A percentile compares a stretch with the other conserved stretches of the same genome.
Evolutionary conservation across 192 early-diverging fungal genomes (phyloP).

Genomic region (Gigaspora rosea): DNA sequence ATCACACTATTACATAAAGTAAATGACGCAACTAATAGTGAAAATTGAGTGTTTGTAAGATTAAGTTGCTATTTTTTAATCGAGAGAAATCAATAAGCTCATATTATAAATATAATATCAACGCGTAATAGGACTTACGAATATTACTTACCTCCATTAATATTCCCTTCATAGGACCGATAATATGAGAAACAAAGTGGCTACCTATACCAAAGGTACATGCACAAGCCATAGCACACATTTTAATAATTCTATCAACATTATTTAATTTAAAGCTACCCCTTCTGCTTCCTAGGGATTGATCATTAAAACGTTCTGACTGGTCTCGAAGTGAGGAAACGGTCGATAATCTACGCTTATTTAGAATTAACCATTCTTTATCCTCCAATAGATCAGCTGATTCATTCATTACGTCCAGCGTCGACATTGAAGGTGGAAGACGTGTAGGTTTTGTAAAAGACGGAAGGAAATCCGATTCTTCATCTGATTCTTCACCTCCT

Average conservation of each 20-base stretch:
- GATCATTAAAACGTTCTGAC: not conserved
- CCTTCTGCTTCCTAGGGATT: constrained; percentile 24
- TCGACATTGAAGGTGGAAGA: not conserved
- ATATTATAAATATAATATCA: constrained; percentile 52
- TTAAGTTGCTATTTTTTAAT: constrained; percentile 51
- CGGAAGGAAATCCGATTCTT: not conserved
- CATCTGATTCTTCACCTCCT: constrained; percentile 8
- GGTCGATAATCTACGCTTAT: not conserved
- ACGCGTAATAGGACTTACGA: constrained; percentile 22
- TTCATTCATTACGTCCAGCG: not conserved
- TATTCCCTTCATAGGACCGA: constrained; percentile 73
- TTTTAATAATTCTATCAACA: constrained; percentile 20
- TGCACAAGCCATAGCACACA: constrained; percentile 36
- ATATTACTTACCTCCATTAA: constrained; percentile 70
- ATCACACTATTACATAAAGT: constrained; percentile 46
- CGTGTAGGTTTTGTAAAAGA: not conserved
- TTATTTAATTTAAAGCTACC: constrained; percentile 2
- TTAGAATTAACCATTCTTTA: constrained; percentile 18
- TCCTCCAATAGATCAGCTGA: not conserved
- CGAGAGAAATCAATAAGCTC: constrained; percentile 54
- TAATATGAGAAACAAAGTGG: constrained; percentile 74
- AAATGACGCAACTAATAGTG: constrained; percentile 44
- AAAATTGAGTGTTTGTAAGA: constrained; percentile 50
- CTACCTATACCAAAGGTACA: constrained; percentile 59
- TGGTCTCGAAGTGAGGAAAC: not conserved